Base-by-base conservation (phyloP, 352 stramenopile genomes). In the Sclerospora graminicola region DNA sequence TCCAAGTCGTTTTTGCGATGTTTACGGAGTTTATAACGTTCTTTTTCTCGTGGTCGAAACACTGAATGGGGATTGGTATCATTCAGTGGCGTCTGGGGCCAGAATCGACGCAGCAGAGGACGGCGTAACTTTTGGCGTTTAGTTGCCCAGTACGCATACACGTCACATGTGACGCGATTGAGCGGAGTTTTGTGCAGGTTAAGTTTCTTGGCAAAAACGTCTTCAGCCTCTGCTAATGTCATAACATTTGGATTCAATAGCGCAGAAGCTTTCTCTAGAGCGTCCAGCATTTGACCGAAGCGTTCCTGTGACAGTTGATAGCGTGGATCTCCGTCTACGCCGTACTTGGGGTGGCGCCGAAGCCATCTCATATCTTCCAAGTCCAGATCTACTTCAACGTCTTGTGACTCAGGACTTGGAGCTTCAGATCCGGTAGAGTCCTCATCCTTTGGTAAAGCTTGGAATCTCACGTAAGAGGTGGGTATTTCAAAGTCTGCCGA, bases 61-160 rank as follows among this genome's bases (percentile, higher is more conserved):
- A 98, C 95, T 39, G 94, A 58, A 55, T 98, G 94, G 21, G 96
- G 96, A 67, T 98, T 98, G n/a, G 91, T 97, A 67, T 99, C 95
- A 41, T 97, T 97, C 0, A 90, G 63, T 5, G 88, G 77, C 8
- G 96, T 99, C 35, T 95, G 77, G 4, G 95, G 95, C 94, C 95
- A 98, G 57, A 91, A 98, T 15, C 92, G 80, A 28, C 95, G 83
- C 18, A 99, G 46, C 26, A 99, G 51, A 32, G 96, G 93, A 24
- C 96, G 89, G 48, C 89, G 87, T 16, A 98, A 60, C 42, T 81
- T 73, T 48, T 80, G 77, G 3, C 95, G 88, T 63, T 98, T 98
- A 16, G 82, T 54, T 5, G 95, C 78, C 96, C 96, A 99, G 63
- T 98, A 98, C 41, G 82, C 79, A 68, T 98, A 95, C 47, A 96